Conservation (phyloP, 371 early-diverging fungal genomes). For the Mortierella polycephala region DNA sequence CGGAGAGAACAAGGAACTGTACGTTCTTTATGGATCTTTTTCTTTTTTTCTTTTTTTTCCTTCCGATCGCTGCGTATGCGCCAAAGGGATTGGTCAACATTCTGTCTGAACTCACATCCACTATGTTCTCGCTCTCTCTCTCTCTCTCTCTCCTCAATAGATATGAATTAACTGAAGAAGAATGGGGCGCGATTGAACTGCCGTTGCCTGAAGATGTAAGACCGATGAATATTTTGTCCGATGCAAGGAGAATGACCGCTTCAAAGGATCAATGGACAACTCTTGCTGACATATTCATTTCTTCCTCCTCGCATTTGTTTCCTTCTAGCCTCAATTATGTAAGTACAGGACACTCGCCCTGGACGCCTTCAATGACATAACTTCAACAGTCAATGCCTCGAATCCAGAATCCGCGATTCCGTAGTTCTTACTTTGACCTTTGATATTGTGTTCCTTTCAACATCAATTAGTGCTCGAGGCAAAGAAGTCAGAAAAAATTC, state of each 20-base stretch:
- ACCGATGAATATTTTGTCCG: not conserved
- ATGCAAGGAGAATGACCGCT: not conserved
- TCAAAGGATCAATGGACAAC: not conserved
- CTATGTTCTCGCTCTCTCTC: no score
- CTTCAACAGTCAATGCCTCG: no score
- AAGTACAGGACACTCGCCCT: not conserved
- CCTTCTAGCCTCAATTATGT: conserved; percentile 9
- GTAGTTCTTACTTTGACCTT: not conserved
- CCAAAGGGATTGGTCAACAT: no score
- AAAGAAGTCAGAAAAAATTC: conserved; percentile 64
- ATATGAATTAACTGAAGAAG: conserved; percentile 75
- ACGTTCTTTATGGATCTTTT: no score
- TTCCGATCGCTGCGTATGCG: no score
- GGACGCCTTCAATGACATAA: no score
- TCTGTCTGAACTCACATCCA: no score
- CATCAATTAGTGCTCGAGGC: conserved; percentile 59
- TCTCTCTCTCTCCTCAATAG: conserved; percentile 37
- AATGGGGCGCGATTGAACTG: conserved; percentile 73
- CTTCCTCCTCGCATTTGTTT: not conserved
- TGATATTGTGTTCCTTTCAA: not conserved
- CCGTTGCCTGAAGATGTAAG: conserved; percentile 74
- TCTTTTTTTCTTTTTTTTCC: no score
- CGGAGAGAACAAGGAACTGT: conserved; percentile 78
- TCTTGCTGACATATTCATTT: not conserved
- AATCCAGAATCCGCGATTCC: no score